Evolutionary conservation across 1,284 basidiomycete genomes (phyloP).

Genomic region (Pterulicium gracile): DNA sequence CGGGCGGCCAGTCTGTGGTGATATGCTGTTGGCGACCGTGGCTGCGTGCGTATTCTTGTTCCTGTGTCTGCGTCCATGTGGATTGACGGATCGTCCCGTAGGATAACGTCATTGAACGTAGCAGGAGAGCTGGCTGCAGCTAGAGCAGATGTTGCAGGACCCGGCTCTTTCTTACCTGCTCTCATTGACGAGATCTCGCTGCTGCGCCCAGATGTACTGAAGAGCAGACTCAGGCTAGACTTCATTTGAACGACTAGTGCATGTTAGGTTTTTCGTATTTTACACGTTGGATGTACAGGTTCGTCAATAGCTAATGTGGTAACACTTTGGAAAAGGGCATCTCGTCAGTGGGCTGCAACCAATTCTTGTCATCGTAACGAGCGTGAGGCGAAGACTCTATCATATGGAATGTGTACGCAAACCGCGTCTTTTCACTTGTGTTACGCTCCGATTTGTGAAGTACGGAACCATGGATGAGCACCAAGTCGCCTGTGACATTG

Average conservation of each 20-base stretch:
- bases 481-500: conserved; percentile 64
- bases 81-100: conserved; percentile 21
- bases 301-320: neutral
- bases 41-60: conserved; percentile 70
- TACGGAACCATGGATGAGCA: conserved; percentile 84
- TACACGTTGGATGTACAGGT: neutral
- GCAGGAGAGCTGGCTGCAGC: conserved; percentile 74
- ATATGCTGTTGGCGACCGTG: conserved; percentile 66
- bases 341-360: conserved; percentile 75
- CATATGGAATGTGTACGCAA: conserved; percentile 94
- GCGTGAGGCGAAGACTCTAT: conserved; percentile 61
- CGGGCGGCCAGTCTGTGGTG: conserved; percentile 48
- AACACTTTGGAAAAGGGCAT: conserved; percentile 79
- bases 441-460: conserved; percentile 85
- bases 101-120: conserved; percentile 73
- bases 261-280: too few relatives aligned
- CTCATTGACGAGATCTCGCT: conserved; percentile 81
- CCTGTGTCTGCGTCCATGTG: neutral
- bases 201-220: too few relatives aligned
- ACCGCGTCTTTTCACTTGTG: conserved; percentile 60
- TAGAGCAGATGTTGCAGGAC: conserved; percentile 65
- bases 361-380: conserved; percentile 70
- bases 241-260: too few relatives aligned
- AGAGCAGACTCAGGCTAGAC: too few relatives aligned
- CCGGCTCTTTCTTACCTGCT: conserved; percentile 81